Percentiles rank a stretch among this genome's conserved stretches.
phyloP scores from a whole-genome alignment of 2,329 filamentous ascomycete genomes.

The Falciphora oryzae region DNA sequence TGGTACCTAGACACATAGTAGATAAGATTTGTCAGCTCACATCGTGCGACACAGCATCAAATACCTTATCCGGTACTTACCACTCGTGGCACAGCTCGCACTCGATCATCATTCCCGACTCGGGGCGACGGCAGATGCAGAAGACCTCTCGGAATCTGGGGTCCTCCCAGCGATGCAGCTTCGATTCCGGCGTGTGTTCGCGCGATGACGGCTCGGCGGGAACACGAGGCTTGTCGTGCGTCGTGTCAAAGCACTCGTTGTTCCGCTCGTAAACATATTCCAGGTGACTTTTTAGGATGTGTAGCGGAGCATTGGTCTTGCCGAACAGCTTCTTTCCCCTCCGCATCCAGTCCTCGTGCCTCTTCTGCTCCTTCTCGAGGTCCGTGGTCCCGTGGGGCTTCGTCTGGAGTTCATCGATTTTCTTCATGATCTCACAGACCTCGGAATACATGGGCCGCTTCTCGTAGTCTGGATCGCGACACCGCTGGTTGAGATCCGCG shows the following conservation, averaged over 20 bases:
- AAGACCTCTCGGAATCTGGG: constrained; percentile 73
- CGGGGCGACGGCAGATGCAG: constrained; percentile 88
- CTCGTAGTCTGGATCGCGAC: constrained; percentile 66
- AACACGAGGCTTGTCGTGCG: constrained; percentile 75
- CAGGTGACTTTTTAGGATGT: constrained; percentile 93
- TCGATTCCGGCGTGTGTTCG: constrained; percentile 57
- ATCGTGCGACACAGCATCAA: neutral
- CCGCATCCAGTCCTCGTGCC: constrained; percentile 98
- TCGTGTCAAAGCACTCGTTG: constrained; percentile 82
- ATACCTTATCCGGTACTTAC: constrained; percentile 43
- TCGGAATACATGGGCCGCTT: constrained; percentile 83
- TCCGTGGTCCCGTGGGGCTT: constrained; percentile 89
- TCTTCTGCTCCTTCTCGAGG: constrained; percentile 87
- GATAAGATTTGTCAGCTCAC: constrained; percentile 12
- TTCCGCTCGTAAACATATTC: constrained; percentile 89
- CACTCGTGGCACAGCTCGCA: constrained; percentile 98
- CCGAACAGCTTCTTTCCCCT: constrained; percentile 97
- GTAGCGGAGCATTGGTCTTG: constrained; percentile 93
- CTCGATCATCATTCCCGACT: constrained; percentile 99
- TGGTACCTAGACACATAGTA: constrained; percentile 64
- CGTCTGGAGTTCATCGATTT: constrained; percentile 81
- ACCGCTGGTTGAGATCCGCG: constrained; percentile 71
- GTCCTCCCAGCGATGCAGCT: constrained; percentile 52
- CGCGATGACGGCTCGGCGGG: constrained; percentile 90
- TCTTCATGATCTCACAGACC: constrained; percentile 84